Conservation (phyloP, 2,329 filamentous ascomycete genomes). For the Trichoderma koningiopsis region DNA sequence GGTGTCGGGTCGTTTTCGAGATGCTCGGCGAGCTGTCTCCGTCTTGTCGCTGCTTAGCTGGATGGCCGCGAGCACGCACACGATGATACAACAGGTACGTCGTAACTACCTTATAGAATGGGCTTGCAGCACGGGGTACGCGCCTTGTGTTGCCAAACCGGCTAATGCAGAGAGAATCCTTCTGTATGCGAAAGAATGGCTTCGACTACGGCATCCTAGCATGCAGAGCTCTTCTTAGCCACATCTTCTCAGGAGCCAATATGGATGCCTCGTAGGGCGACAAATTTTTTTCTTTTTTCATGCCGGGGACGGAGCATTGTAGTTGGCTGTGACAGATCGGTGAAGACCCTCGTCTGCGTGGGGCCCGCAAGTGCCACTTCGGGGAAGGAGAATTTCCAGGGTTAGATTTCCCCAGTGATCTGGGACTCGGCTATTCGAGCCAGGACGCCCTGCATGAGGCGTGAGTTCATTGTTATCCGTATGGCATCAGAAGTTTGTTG, state of each 20-base stretch:
- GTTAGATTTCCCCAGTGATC: constrained; percentile 18
- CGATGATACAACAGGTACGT: constrained; percentile 4
- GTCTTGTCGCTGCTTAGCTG: background rate
- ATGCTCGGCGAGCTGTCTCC: background rate
- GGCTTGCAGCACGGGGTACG: constrained; percentile 1
- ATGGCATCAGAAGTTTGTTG: constrained; percentile 11
- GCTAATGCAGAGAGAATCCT: constrained; percentile 5
- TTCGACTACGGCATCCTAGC: background rate
- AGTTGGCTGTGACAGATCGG: constrained; percentile 8
- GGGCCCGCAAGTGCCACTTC: constrained; percentile 14
- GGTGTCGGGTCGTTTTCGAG: constrained; percentile 1
- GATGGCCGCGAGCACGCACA: background rate
- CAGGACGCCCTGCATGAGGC: constrained; percentile 11
- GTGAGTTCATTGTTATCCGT: constrained; percentile 1
- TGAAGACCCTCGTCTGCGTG: constrained; percentile 9
- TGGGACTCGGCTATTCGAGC: constrained; percentile 18
- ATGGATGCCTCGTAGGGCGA: background rate
- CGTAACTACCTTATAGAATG: background rate
- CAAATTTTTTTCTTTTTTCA: background rate
- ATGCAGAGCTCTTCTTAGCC: background rate
- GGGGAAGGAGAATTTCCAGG: background rate
- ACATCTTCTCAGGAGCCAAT: background rate
- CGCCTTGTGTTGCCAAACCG: background rate
- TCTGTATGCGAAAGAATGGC: background rate
- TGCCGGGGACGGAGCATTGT: background rate